Percentiles rank a stretch among this genome's conserved stretches.
phyloP scores from a whole-genome alignment of 2,329 filamentous ascomycete genomes.

The Teratosphaeria destructans region DNA sequence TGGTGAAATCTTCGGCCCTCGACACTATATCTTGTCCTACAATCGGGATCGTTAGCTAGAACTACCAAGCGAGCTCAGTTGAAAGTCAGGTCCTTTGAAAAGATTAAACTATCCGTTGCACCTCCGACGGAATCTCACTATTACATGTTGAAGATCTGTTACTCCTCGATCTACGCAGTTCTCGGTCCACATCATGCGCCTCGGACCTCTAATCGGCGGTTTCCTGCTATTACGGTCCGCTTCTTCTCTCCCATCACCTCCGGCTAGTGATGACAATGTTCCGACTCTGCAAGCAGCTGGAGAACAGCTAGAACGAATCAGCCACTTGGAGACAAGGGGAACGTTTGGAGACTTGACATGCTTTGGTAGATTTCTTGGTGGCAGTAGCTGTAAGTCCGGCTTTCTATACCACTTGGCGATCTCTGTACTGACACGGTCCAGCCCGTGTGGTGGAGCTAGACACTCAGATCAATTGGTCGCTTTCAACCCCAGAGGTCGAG shows the following conservation, averaged over 20 bases:
- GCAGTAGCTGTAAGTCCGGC: neutral
- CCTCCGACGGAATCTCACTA: neutral
- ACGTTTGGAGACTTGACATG: neutral
- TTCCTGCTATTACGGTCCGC: neutral
- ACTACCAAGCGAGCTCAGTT: neutral
- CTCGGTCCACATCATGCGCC: neutral
- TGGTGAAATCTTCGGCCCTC: neutral
- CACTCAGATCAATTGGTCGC: neutral
- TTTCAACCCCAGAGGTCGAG: neutral
- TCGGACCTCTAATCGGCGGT: neutral
- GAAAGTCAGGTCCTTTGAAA: neutral
- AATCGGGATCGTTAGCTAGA: neutral
- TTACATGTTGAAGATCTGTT: neutral
- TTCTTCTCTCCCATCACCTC: neutral
- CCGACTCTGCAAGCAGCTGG: neutral
- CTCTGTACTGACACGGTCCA: neutral
- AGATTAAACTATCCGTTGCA: neutral
- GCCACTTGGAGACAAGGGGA: neutral
- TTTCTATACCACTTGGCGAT: neutral
- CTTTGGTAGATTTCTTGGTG: neutral
- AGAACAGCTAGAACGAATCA: neutral
- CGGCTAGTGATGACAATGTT: neutral
- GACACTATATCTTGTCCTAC: neutral
- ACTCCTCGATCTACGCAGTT: neutral
- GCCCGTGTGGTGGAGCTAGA: neutral